Evolutionary conservation across 2,329 filamentous ascomycete species (phyloP).

Genomic region (Diaporthe humulicola): DNA sequence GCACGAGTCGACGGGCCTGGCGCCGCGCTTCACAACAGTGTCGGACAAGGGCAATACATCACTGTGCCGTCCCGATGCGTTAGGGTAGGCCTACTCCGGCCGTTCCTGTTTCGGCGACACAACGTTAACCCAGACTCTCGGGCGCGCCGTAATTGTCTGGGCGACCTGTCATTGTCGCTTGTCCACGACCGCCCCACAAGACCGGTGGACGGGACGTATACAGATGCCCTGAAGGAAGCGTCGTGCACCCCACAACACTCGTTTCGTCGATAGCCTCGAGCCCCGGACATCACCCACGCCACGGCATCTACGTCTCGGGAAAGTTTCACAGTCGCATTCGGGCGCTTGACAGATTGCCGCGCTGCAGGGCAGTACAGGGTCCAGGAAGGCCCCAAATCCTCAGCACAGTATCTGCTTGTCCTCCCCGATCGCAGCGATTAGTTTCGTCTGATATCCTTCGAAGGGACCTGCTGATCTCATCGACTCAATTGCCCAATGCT

Average conservation of each 20-base stretch:
- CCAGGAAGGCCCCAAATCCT: slow-evolving; percentile 6
- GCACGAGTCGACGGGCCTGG: background rate
- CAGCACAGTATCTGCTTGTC: slow-evolving; percentile 1
- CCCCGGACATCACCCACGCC: slow-evolving; percentile 12
- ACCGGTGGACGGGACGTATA: background rate
- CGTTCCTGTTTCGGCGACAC: slow-evolving; percentile 23
- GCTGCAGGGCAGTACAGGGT: background rate
- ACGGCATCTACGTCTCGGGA: slow-evolving; percentile 24
- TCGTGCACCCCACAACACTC: slow-evolving; percentile 5
- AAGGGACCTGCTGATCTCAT: background rate
- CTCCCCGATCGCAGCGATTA: background rate
- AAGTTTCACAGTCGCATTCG: slow-evolving; percentile 29
- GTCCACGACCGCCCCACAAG: slow-evolving; percentile 10
- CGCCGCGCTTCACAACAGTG: background rate
- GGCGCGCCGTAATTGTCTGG: slow-evolving; percentile 30
- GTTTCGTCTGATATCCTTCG: slow-evolving; percentile 15
- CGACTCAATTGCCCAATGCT: background rate
- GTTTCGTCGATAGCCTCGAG: slow-evolving; percentile 22
- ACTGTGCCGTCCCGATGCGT: slow-evolving; percentile 24
- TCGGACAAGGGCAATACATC: background rate
- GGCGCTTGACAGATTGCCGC: slow-evolving; percentile 32
- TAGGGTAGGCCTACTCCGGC: slow-evolving; percentile 22
- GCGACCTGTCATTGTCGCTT: slow-evolving; percentile 22
- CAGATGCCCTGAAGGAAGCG: background rate
- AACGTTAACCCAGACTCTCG: slow-evolving; percentile 21